Evolutionary conservation across 2,329 filamentous ascomycete genomes (phyloP), one percentile per base, ranked within the genome.

Genomic region (Alternaria atra): DNA sequence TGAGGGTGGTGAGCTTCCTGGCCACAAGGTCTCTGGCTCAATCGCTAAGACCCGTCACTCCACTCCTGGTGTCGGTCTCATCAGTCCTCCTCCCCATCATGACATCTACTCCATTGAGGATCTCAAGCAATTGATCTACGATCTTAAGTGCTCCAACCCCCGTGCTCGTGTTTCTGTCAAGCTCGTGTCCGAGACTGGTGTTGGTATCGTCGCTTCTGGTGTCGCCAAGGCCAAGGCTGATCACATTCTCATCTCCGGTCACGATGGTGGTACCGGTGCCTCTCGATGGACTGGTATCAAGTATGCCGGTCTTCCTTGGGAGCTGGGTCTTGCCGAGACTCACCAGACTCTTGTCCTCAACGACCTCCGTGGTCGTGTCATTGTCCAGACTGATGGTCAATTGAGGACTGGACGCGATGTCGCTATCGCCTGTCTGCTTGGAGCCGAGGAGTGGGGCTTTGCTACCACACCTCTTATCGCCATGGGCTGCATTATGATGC

Each of bases 81-180:
- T 98, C 77, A 97, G 93, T 23, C 94, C 94, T 42, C 94, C 94
- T 68, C 94, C 94, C 42, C 94, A 98, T 79, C 94, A 98, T 85
- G 94, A 98, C 76, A 97, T 98, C 70, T 98, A 98, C 86, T 97
- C 93, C 52, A 98, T 98, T 68, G 94, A 98, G 81, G 94, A 98
- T 85, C 80, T 98, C 61, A 98, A 98, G 84, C 94, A 98, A 80
- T 84, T 98, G 71, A 97, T 98, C 72, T 98, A 98, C 81, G 94
- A 98, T 81, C 84, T 97, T 57, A 98, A 98, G 84, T 97, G 94
- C 83, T 93, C 94, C 25, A 97, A 95, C 81, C 94, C 94, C 60
- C 90, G 94, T 66, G 89, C 94, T 56, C 89, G 94, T 72, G 90
- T 98, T 25, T 98, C 94, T 6, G 94, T 98, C 78, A 98, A 98